Conservation (phyloP, 257 asterid species). For the Penstemon barbatus region DNA sequence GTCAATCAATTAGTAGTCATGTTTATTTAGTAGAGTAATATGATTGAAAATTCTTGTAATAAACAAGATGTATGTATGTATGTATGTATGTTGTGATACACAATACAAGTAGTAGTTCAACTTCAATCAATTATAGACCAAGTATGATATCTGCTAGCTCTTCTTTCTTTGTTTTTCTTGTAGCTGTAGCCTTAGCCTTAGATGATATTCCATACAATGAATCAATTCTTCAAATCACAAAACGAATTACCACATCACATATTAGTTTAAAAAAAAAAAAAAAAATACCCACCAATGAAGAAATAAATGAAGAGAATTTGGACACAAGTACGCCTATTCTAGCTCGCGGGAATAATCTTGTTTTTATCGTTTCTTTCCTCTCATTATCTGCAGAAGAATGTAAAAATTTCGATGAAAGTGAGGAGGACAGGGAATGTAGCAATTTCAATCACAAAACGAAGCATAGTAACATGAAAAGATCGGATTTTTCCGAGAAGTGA, state of each 20-base stretch:
- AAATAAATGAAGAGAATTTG: constrained; percentile 13
- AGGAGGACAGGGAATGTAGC: constrained; percentile 19
- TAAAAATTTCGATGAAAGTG: constrained; percentile 14
- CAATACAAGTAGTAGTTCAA: no score
- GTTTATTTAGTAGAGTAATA: background rate
- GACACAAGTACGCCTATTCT: constrained; percentile 17
- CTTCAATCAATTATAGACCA: no score
- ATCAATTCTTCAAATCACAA: background rate
- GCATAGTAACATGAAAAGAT: background rate
- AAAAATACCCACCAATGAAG: no score
- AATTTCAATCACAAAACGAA: constrained; percentile 9
- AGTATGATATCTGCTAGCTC: no score
- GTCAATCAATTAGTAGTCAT: background rate
- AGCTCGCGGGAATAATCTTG: constrained; percentile 44
- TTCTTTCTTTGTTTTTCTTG: no score
- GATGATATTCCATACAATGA: no score
- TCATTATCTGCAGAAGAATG: constrained; percentile 29
- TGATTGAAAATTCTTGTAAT: no score
- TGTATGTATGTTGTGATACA: no score
- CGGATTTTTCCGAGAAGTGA: constrained; percentile 18
- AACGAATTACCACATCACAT: no score
- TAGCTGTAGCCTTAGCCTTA: no score
- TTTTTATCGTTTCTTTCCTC: constrained; percentile 45
- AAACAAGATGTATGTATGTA: no score
- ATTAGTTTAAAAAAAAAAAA: no score